Base-by-base conservation (phyloP, 345 rosid species). In the Syzygium jambos region DNA sequence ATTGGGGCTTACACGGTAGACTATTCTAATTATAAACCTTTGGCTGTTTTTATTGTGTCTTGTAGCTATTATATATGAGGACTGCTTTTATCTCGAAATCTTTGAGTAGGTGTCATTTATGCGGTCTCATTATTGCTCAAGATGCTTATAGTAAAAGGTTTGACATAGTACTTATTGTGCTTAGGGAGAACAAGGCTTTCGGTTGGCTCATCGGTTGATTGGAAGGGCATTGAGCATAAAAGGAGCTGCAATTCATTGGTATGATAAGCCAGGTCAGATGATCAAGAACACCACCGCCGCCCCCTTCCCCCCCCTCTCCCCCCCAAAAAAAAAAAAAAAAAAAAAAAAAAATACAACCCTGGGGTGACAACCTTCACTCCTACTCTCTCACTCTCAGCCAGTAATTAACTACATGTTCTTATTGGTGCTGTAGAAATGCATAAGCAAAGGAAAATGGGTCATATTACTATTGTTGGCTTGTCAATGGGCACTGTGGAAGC, bases 401-500 rank as follows among this genome's bases (percentile, higher is more conserved):
- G 49, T 49, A 43, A 68, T n/a, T 61, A 53, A 29, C 10, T 68
- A 34, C 78, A 54, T 25, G 54, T 52, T 88, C 51, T 55, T 85
- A 34, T 84, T 88, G 68, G 84, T 88, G 49, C 65, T 46, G 57
- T 89, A 96, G 98, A 95, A 89, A 98, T 98, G 96, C 93, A 98
- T 87, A 96, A 93, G 93, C 98, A 95, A 89, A 92, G 98, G 55
- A 96, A 96, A 92, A 94, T 98, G 99, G 99, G 99, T 41, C 99
- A 96, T 89, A 91, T 98, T 90, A 98, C 98, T 87, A 88, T 98
- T 61, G 93, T 93, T 85, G 99, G 99, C 56, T 91, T 93, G 77
- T 93, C 98, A 86, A 84, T 93, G 93, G 94, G 94, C 91, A 88
- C 93, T 51, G 89, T 96, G 56, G 97, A 95, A 89, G 91, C 93